Conservation (phyloP, 768 basidiomycete species). For the Boletus rubroflammeus region DNA sequence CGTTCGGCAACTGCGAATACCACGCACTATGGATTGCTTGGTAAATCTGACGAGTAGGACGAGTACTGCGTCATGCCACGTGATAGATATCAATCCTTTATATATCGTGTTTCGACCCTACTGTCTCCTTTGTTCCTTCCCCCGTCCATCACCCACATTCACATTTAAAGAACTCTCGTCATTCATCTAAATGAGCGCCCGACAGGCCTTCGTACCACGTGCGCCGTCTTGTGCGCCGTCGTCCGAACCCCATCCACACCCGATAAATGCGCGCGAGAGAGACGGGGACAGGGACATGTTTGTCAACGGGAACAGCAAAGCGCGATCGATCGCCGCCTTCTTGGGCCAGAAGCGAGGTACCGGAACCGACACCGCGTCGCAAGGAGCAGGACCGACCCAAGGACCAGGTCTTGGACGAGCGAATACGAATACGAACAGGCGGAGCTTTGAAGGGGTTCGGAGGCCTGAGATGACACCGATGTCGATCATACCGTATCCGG, state of each 20-base stretch:
- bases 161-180: too few species aligned
- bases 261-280: not conserved
- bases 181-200: conserved; percentile 17
- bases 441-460: conserved; percentile 22
- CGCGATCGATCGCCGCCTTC: conserved; percentile 18
- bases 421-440: conserved; percentile 5
- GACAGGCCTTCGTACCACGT: too few species aligned
- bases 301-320: conserved; percentile 9
- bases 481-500: conserved; percentile 24
- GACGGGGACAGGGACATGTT: conserved; percentile 7
- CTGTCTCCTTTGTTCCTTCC: not conserved
- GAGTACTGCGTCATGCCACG: conserved; percentile 6
- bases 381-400: not conserved
- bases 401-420: conserved; percentile 5
- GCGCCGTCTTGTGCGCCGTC: not conserved
- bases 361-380: not conserved
- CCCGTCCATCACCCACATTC: not conserved
- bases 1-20: too few species aligned
- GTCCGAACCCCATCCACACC: conserved; percentile 10
- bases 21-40: not conserved
- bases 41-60: not conserved
- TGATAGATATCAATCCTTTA: conserved; percentile 2
- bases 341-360: conserved; percentile 15
- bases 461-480: conserved; percentile 20
- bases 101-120: not conserved